Conservation (phyloP, 257 asterid genomes). For the Pogostemon cablin region DNA sequence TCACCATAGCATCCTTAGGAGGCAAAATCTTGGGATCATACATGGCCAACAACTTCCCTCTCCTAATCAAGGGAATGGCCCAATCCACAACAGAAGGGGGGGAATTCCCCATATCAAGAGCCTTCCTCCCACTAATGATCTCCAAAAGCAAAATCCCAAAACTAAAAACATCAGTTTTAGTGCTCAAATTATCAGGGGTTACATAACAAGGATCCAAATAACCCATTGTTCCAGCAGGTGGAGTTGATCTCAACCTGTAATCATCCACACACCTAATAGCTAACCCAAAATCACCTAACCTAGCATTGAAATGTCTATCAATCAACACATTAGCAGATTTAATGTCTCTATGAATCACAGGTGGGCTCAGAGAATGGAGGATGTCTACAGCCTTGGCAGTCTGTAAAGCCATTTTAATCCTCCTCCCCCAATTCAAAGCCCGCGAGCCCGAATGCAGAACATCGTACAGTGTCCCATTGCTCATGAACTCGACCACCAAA, state of each 20-base stretch:
- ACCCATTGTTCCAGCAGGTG: constrained; percentile 99
- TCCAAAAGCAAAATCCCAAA: constrained; percentile 82
- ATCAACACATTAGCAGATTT: constrained; percentile 87
- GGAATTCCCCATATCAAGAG: constrained; percentile 77
- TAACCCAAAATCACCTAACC: constrained; percentile 87
- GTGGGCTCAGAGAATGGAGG: constrained; percentile 64
- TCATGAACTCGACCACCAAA: constrained; percentile 85
- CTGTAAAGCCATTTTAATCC: constrained; percentile 78
- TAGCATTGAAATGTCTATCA: constrained; percentile 74
- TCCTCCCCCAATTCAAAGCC: constrained; percentile 76
- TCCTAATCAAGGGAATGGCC: constrained; percentile 88
- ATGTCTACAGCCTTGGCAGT: constrained; percentile 77
- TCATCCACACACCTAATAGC: constrained; percentile 80
- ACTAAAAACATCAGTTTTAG: constrained; percentile 86
- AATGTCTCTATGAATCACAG: constrained; percentile 82
- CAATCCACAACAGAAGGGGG: constrained; percentile 89
- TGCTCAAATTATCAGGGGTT: constrained; percentile 83
- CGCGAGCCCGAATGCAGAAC: constrained; percentile 57
- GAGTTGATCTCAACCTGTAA: constrained; percentile 71
- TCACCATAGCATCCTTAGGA: constrained; percentile 65
- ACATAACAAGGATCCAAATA: constrained; percentile 91
- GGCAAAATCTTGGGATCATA: constrained; percentile 71
- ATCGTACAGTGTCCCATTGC: constrained; percentile 83
- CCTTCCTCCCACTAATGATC: constrained; percentile 91
- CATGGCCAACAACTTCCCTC: constrained; percentile 61